These are phyloP conservation scores for Arthrobotrys sinensis DNA, from an alignment of 2,329 filamentous ascomycete genomes.

Conservation along the genomic window DNA sequence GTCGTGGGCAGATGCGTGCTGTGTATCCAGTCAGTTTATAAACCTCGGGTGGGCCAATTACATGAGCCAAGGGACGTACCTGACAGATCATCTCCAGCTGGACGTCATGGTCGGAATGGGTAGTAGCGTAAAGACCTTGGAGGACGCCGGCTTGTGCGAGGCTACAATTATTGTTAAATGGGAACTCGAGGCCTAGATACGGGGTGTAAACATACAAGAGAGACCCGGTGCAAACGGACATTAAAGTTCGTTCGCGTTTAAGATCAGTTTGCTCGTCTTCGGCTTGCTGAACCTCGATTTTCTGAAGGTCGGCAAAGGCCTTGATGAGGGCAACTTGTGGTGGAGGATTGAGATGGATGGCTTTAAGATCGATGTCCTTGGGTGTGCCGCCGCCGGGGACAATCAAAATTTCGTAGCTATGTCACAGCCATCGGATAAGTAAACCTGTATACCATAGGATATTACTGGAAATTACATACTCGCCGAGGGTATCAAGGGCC, in stretches of 20 bases:
- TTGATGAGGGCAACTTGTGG: conserved; percentile 80
- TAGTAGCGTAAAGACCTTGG: conserved; percentile 83
- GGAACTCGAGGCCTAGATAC: conserved; percentile 66
- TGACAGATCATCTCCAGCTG: conserved; percentile 84
- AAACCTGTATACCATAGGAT: background rate
- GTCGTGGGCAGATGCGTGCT: conserved; percentile 47
- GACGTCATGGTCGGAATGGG: conserved; percentile 84
- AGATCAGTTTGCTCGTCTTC: conserved; percentile 79
- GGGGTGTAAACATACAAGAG: conserved; percentile 79
- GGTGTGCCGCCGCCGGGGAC: conserved; percentile 82
- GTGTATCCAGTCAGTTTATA: conserved; percentile 71
- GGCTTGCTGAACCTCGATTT: conserved; percentile 14
- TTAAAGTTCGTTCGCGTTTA: conserved; percentile 82
- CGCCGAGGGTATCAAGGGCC: conserved; percentile 75
- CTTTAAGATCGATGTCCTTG: conserved; percentile 71
- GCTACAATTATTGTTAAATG: conserved; percentile 19
- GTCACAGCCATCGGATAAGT: background rate
- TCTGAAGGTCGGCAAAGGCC: conserved; percentile 78
- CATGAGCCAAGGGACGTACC: conserved; percentile 69
- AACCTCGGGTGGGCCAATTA: background rate
- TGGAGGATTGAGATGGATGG: conserved; percentile 19
- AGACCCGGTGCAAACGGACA: conserved; percentile 84
- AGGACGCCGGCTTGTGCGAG: conserved; percentile 74
- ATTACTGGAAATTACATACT: conserved; percentile 68
- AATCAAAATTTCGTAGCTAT: conserved; percentile 83